These are phyloP conservation scores for Diaporthe nobilis DNA, from an alignment of 2,329 filamentous ascomycete species.

Conservation along the genomic window DNA sequence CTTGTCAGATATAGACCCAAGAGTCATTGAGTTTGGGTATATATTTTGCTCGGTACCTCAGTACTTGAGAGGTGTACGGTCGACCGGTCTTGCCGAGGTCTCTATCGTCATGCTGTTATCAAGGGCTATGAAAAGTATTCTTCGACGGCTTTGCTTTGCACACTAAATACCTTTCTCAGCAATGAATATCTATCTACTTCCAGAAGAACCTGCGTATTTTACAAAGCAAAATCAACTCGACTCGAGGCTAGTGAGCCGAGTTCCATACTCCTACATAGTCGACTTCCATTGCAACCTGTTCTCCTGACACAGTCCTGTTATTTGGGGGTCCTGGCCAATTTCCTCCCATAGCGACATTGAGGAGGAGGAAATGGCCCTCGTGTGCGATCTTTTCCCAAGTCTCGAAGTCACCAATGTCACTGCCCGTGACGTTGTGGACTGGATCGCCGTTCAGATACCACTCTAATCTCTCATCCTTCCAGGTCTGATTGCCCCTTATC, in stretches of 20 bases:
- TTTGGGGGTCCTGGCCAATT: constrained; percentile 17
- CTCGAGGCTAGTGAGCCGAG: not conserved
- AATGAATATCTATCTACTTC: not conserved
- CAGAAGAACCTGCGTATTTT: not conserved
- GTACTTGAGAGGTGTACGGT: no score
- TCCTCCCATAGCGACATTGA: constrained; percentile 8
- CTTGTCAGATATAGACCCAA: not conserved
- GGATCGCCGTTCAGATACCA: constrained; percentile 5
- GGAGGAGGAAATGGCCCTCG: constrained; percentile 13
- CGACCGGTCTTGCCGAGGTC: no score
- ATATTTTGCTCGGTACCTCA: no score
- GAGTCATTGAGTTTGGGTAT: not conserved
- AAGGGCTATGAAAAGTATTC: not conserved
- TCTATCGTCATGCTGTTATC: not conserved
- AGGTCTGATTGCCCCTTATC: constrained; percentile 8
- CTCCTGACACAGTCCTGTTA: constrained; percentile 3
- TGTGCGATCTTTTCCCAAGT: constrained; percentile 15
- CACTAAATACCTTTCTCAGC: not conserved
- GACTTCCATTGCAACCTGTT: constrained; percentile 17
- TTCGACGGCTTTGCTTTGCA: not conserved
- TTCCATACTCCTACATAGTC: constrained; percentile 12
- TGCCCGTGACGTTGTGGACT: constrained; percentile 8
- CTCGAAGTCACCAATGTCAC: constrained; percentile 7
- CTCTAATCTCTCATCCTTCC: constrained; percentile 9
- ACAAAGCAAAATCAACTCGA: no score